Conservation (phyloP, 345 rosid genomes). For the Lepidium didymum region DNA sequence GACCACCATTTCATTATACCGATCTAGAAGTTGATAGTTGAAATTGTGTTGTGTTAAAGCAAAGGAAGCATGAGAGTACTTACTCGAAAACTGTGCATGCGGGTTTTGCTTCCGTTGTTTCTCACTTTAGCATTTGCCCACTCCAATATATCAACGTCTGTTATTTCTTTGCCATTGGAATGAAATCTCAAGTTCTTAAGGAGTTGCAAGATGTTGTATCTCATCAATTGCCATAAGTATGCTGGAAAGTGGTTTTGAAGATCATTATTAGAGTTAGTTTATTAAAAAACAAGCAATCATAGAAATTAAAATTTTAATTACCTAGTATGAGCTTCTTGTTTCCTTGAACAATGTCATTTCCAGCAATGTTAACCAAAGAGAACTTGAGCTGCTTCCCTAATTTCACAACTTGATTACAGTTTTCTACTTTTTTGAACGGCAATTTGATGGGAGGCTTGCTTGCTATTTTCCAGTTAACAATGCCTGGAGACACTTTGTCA, state of each 20-base stretch:
- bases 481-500: constrained; percentile 89
- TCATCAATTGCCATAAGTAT: constrained; percentile 93
- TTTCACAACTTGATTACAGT: constrained; percentile 93
- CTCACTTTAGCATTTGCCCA: constrained; percentile 92
- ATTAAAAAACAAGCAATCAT: neutral
- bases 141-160: constrained; percentile 70
- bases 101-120: constrained; percentile 57
- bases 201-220: constrained; percentile 91
- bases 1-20: neutral
- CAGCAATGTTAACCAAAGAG: constrained; percentile 93
- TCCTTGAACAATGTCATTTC: constrained; percentile 92
- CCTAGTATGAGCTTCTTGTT: constrained; percentile 90
- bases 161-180: constrained; percentile 81
- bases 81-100: constrained; percentile 86
- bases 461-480: constrained; percentile 88
- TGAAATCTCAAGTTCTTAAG: constrained; percentile 85
- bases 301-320: constrained; percentile 16
- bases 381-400: constrained; percentile 91
- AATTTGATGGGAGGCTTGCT: constrained; percentile 93
- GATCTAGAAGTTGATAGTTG: neutral
- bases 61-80: neutral
- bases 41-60: neutral
- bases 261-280: neutral
- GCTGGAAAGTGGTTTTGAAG: constrained; percentile 38
- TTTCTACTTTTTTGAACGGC: constrained; percentile 96